phyloP scores from a whole-genome alignment of 768 basidiomycete species.

The Royoungia palumana region DNA sequence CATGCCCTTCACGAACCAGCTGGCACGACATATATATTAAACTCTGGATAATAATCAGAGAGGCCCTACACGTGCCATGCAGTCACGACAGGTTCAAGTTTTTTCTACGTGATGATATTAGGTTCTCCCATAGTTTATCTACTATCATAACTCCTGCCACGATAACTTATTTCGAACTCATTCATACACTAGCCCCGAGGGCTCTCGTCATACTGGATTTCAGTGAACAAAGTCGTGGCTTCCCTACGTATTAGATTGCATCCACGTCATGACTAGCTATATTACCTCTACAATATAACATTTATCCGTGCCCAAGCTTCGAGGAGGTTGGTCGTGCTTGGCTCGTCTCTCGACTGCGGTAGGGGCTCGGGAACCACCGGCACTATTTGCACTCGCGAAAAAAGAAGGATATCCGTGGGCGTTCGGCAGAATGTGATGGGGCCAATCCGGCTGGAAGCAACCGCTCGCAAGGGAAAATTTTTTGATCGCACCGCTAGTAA shows the following conservation, averaged over 20 bases:
- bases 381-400: too few species aligned
- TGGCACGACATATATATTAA: constrained; percentile 10
- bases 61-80: background rate
- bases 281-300: background rate
- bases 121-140: constrained; percentile 19
- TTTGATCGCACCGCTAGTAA: too few species aligned
- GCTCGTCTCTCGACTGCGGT: too few species aligned
- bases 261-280: constrained; percentile 1
- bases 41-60: constrained; percentile 7
- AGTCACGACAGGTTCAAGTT: background rate
- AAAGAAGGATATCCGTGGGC: too few species aligned
- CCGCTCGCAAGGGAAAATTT: too few species aligned
- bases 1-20: constrained; percentile 5
- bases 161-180: constrained; percentile 16
- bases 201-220: too few species aligned
- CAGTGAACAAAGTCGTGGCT: background rate
- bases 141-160: constrained; percentile 12
- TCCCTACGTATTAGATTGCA: background rate
- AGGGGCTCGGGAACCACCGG: too few species aligned
- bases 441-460: too few species aligned
- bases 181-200: constrained; percentile 4
- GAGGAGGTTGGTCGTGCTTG: too few species aligned
- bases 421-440: too few species aligned
- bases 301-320: too few species aligned
- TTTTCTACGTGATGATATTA: background rate